Evolutionary conservation across 75 land plant species (phyloP), one percentile per base, ranked within the genome.

Genomic region (Sequoiadendron giganteum): DNA sequence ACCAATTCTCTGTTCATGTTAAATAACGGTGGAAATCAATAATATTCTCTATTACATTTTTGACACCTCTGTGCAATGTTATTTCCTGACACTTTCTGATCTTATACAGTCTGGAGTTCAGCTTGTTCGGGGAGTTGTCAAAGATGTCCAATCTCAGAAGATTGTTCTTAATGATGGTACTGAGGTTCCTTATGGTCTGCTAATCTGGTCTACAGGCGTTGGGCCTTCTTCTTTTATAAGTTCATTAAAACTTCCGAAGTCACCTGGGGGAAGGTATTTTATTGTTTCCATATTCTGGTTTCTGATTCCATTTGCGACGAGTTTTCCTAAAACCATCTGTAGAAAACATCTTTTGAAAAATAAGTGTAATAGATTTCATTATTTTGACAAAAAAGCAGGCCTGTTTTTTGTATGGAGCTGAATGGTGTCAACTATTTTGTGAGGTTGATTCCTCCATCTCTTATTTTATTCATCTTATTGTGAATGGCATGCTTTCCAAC

Each of bases 151-250:
- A 42, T 80, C 93, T 48, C 86, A 95, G 42, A 97, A 93, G 49
- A 86, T 96, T 72, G 86, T 95, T 52, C 95, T 98, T 39, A 93
- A 83, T 86, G 96, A 98, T 93, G 99, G 95, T 15, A 89, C 98
- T 55, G 95, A 95, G 73, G 94, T 98, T 89, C 97, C 99, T 70
- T 96, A 98, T 90, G 98, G 99, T 36, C 88, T 98, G 38, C 93
- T 98, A 85, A 96, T 98, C 28, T 98, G 99, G 99, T 98, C 99
- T 83, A 98, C 99, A 42, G 99, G 99, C 38, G 99, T 98, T 89
- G 99, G 99, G 32, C 95, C 99, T 21, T 98, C 99, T 34, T 73
- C 92, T 54, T 95, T 98, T 87, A 90, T 95, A 45, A 91, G 91
- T 30, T 88, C 92, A 36, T 75, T 98, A 34, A 87, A 86, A 52